phyloP scores from a whole-genome alignment of 164 flowering plant species.

The Buxus sempervirens region DNA sequence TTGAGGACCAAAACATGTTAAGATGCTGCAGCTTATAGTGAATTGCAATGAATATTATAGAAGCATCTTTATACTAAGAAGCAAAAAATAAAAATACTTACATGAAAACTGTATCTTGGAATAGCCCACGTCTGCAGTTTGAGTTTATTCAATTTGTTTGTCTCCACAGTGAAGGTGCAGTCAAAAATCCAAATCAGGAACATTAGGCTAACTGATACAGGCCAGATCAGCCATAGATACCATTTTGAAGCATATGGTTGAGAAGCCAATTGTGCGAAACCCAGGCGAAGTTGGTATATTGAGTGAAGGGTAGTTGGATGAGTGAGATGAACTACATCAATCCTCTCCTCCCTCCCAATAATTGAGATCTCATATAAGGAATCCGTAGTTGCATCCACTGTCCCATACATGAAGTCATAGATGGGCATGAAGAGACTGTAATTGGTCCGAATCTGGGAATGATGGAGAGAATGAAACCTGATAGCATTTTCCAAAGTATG shows the following conservation, averaged over 20 bases:
- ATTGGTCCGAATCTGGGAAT: too few relatives aligned
- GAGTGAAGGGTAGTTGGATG: slow-evolving; percentile 68
- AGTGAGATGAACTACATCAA: slow-evolving; percentile 63
- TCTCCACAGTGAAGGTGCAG: slow-evolving; percentile 48
- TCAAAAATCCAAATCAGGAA: slow-evolving; percentile 46
- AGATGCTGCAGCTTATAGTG: too few relatives aligned
- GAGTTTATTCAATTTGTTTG: slow-evolving; percentile 42
- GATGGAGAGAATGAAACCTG: too few relatives aligned
- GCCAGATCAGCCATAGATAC: slow-evolving; percentile 66
- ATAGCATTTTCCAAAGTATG: too few relatives aligned
- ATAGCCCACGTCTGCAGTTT: slow-evolving; percentile 64
- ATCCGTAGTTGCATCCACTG: slow-evolving; percentile 49
- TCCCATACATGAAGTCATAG: too few relatives aligned
- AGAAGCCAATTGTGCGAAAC: slow-evolving; percentile 59
- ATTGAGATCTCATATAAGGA: slow-evolving; percentile 39
- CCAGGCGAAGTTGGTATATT: slow-evolving; percentile 58
- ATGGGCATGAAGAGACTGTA: too few relatives aligned
- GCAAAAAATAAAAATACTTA: slow-evolving; percentile 27
- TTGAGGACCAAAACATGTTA: background rate
- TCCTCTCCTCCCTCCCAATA: slow-evolving; percentile 30
- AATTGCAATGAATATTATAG: too few relatives aligned
- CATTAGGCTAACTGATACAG: slow-evolving; percentile 42
- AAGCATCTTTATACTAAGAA: background rate
- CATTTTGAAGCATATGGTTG: slow-evolving; percentile 52
- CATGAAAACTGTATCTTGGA: slow-evolving; percentile 63